Conservation (phyloP, 2,329 filamentous ascomycete genomes). For the Fusarium mexicanum region DNA sequence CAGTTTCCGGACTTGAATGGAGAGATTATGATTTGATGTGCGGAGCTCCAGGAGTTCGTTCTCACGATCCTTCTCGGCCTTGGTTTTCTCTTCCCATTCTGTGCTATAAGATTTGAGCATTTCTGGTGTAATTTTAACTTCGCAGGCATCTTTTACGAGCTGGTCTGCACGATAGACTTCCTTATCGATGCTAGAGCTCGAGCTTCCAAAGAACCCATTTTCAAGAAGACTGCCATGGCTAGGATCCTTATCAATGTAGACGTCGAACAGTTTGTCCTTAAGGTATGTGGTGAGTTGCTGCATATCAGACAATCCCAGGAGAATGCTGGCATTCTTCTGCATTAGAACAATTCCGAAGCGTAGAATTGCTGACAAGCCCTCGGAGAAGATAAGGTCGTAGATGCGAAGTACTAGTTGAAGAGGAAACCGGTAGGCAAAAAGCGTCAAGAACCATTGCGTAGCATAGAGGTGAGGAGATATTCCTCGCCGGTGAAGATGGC, state of each 20-base stretch:
- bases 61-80: conserved; percentile 83
- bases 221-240: conserved; percentile 94
- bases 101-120: conserved; percentile 80
- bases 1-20: conserved; percentile 81
- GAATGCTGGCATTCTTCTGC: conserved; percentile 85
- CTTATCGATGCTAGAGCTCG: conserved; percentile 88
- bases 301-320: conserved; percentile 93
- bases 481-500: conserved; percentile 86
- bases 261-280: conserved; percentile 94
- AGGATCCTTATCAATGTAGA: conserved; percentile 94
- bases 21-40: conserved; percentile 71
- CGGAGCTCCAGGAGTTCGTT: conserved; percentile 80
- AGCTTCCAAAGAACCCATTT: conserved; percentile 96
- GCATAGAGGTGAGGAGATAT: conserved; percentile 94
- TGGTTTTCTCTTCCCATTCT: conserved; percentile 94
- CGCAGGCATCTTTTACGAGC: conserved; percentile 91
- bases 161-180: conserved; percentile 96
- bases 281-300: conserved; percentile 85
- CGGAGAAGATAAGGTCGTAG: conserved; percentile 93
- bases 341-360: conserved; percentile 96
- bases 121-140: conserved; percentile 84
- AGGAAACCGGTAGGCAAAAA: conserved; percentile 98
- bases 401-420: conserved; percentile 95
- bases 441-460: conserved; percentile 97
- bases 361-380: conserved; percentile 91